Conservation (phyloP, 129 eudicot species). For the Solidago caesia region DNA sequence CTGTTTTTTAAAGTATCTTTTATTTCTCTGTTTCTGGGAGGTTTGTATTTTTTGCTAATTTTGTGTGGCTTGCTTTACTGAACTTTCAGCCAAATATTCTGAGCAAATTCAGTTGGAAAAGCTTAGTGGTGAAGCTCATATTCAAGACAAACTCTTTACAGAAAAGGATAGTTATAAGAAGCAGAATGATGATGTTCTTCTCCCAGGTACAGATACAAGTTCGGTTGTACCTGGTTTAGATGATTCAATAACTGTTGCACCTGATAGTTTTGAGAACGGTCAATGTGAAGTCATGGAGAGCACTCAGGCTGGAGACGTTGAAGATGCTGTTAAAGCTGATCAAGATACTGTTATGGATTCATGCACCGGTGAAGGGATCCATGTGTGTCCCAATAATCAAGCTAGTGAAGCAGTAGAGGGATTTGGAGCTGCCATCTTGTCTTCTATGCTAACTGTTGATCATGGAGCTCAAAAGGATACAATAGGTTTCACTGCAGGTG, state of each 20-base stretch:
- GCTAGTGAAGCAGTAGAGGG: constrained; percentile 28
- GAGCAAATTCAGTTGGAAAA: constrained; percentile 27
- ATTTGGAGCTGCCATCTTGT: neutral
- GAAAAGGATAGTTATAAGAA: constrained; percentile 27
- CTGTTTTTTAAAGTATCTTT: neutral
- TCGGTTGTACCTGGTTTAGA: constrained; percentile 34
- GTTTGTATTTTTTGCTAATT: constrained; percentile 15
- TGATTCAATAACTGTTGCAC: constrained; percentile 45
- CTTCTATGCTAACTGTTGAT: constrained; percentile 20
- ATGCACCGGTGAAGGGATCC: constrained; percentile 24
- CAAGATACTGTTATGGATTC: constrained; percentile 20
- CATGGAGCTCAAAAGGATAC: constrained; percentile 22
- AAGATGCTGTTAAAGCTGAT: constrained; percentile 35
- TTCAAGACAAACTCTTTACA: constrained; percentile 17
- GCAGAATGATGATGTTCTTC: constrained; percentile 27
- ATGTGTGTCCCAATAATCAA: constrained; percentile 5
- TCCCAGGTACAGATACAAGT: constrained; percentile 27
- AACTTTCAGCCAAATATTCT: constrained; percentile 43
- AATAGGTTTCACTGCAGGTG: constrained; percentile 19
- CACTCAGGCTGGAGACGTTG: constrained; percentile 29
- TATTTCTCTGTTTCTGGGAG: constrained; percentile 2
- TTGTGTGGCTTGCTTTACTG: constrained; percentile 7
- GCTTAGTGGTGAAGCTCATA: constrained; percentile 20
- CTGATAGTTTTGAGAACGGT: constrained; percentile 65
- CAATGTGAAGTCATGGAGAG: constrained; percentile 31